phyloP scores from a whole-genome alignment of 345 rosid genomes.

The Lagerstroemia speciosa region DNA sequence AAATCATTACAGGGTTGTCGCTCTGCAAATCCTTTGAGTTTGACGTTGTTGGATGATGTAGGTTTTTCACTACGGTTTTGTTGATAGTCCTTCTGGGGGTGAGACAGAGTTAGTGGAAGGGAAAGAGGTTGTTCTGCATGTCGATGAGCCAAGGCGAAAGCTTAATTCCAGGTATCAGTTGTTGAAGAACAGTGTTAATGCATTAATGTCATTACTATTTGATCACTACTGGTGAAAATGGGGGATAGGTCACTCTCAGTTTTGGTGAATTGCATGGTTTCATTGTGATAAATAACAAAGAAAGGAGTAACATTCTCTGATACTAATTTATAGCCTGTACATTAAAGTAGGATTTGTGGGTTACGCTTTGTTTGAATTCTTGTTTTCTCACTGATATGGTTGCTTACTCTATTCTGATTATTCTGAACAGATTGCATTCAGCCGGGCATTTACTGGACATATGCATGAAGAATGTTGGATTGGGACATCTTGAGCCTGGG shows the following conservation, averaged over 20 bases:
- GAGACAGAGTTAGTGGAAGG: constrained; percentile 32
- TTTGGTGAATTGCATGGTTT: not conserved
- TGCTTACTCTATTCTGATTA: not conserved
- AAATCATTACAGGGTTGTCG: not conserved
- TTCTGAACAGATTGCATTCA: constrained; percentile 57
- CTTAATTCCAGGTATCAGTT: constrained; percentile 56
- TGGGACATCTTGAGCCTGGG: constrained; percentile 60
- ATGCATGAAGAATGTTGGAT: constrained; percentile 54
- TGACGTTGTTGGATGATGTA: constrained; percentile 10
- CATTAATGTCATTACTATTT: not conserved
- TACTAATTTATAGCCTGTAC: not conserved
- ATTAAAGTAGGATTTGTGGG: not conserved
- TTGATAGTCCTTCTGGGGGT: constrained; percentile 30
- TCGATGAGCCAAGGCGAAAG: constrained; percentile 61
- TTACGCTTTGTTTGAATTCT: not conserved
- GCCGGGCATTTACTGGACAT: constrained; percentile 80
- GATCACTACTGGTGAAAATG: too few species aligned
- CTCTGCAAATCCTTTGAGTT: not conserved
- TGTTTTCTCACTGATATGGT: not conserved
- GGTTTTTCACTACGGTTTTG: constrained; percentile 71
- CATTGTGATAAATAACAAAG: not conserved
- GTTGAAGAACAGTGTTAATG: not conserved
- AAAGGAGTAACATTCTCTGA: not conserved
- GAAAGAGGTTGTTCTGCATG: constrained; percentile 35
- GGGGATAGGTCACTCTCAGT: not conserved